Conservation (phyloP, 805 yeast genomes). For the Ogataea pini region DNA sequence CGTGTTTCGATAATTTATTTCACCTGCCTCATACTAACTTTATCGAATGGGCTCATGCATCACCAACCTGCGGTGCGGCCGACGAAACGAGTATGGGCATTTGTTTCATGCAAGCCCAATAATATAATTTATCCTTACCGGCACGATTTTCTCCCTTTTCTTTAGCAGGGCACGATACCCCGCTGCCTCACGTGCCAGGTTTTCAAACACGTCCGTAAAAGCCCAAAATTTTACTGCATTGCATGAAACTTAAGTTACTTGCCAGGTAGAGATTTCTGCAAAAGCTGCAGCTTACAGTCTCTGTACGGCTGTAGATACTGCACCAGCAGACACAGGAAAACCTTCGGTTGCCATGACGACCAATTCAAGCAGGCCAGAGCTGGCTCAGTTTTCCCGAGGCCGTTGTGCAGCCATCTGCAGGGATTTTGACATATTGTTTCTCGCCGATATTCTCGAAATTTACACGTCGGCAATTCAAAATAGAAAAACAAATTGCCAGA, state of each 20-base stretch:
- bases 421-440: too few relatives aligned
- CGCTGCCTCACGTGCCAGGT: not conserved
- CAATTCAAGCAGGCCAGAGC: not conserved
- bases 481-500: too few relatives aligned
- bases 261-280: not conserved
- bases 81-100: not conserved
- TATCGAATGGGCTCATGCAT: conserved; percentile 1
- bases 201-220: not conserved
- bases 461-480: too few relatives aligned
- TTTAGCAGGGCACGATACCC: not conserved
- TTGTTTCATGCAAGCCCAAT: not conserved
- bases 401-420: too few relatives aligned
- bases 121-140: not conserved
- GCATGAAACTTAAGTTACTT: not conserved
- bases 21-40: not conserved
- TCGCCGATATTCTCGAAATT: too few relatives aligned
- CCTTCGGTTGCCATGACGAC: not conserved
- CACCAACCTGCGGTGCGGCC: not conserved
- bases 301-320: not conserved
- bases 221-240: not conserved
- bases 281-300: not conserved
- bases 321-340: not conserved
- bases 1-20: not conserved
- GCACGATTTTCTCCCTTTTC: not conserved
- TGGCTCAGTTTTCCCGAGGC: not conserved